phyloP scores from a whole-genome alignment of 345 rosid genomes.

The Aquilaria sinensis region DNA sequence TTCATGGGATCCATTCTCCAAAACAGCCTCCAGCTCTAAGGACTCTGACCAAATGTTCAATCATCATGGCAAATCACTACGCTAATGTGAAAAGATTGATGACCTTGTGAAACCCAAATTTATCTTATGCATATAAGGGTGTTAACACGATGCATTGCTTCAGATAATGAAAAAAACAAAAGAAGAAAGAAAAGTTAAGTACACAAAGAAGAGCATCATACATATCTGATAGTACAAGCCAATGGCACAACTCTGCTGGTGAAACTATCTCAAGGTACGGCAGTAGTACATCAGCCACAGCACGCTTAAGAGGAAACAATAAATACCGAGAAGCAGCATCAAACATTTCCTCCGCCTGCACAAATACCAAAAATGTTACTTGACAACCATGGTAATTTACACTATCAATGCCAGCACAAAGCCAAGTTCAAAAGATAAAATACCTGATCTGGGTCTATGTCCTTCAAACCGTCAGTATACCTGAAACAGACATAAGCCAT shows the following conservation, averaged over 20 bases:
- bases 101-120: too few relatives aligned
- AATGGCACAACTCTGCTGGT: slow-evolving; percentile 84
- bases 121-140: neutral
- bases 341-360: slow-evolving; percentile 89
- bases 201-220: slow-evolving; percentile 25
- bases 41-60: too few relatives aligned
- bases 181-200: slow-evolving; percentile 5
- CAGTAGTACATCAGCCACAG: slow-evolving; percentile 84
- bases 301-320: slow-evolving; percentile 90
- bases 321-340: slow-evolving; percentile 97
- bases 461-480: slow-evolving; percentile 93
- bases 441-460: slow-evolving; percentile 81
- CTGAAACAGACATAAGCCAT: slow-evolving; percentile 37
- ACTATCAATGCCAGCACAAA: neutral
- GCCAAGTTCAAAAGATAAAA: slow-evolving; percentile 11
- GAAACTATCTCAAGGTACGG: slow-evolving; percentile 77
- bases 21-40: too few relatives aligned
- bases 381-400: neutral
- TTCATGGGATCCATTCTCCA: too few relatives aligned
- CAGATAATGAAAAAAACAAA: slow-evolving; percentile 4
- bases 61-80: too few relatives aligned
- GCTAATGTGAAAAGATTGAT: too few relatives aligned
- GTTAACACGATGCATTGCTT: neutral
- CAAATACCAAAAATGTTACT: slow-evolving; percentile 13
- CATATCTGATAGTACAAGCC: slow-evolving; percentile 90